Evolutionary conservation across 1,139 yeast genomes (phyloP), one percentile per base, ranked within the genome.

Genomic region (Sugiyamaella sp.): DNA sequence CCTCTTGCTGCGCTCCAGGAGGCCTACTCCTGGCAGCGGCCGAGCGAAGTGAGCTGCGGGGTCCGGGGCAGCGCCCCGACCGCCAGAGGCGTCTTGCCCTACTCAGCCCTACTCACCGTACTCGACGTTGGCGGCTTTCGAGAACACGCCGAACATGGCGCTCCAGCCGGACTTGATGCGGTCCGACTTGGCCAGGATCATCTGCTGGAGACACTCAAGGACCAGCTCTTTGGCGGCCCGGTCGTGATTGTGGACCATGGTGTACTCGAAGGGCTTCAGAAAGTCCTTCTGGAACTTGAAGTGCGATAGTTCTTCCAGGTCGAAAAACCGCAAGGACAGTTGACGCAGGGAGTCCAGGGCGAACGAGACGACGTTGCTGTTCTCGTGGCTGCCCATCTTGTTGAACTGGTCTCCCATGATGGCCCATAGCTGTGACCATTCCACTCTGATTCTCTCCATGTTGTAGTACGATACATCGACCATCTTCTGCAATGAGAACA

Each of bases 381-480:
- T 93, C 49, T 79, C 72, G 65, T 88, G 89, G 58, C 95, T 85
- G 1, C 96, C 96, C 59, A 90, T 93, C 45, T 77, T 80, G 61
- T 89, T 89, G 73, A 95, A 93, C 42, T 90, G 89, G 59, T 82
- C 88, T 10, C 96, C 97, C 87, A 95, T 87, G 10, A 89, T 86
- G 5, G 86, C 80, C 99, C 99, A 95, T 56, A 95, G 76, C 55
- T 89, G 95, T 6, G 96, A 83, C 98, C 99, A 95, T 72, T 95
- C 97, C 60, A 95, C 84, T 68, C 97, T 84, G 64, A 95, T 90
- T 76, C 99, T 87, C 54, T 84, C 84, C 98, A 95, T 93, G 69
- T 95, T 95, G 74, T 95, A 95, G 70, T 93, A 93, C 71, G 98
- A 91, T 46, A 95, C 95, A 70, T 95, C 99, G 49, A 95, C 96